Evolutionary conservation across 306 rosid species (phyloP).

Genomic region (apple (Malus domestica)): DNA sequence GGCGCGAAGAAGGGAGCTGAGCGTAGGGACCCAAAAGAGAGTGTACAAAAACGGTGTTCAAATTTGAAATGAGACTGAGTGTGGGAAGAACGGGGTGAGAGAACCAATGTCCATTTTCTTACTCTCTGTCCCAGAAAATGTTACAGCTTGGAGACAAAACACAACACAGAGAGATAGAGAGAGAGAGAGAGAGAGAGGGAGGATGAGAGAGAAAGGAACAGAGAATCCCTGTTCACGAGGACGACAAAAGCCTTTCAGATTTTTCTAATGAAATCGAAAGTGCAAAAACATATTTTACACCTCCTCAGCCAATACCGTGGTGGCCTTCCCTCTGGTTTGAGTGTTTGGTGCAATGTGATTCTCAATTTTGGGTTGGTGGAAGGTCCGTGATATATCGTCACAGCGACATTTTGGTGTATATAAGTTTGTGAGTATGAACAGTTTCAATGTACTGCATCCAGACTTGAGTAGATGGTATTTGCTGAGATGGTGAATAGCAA

Average conservation of each 20-base stretch:
- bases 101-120: conserved; percentile 38
- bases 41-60: conserved; percentile 24
- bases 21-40: conserved; percentile 28
- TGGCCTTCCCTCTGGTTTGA: not conserved
- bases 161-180: conserved; percentile 14
- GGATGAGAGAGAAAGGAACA: not conserved
- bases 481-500: not conserved
- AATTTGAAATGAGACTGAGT: conserved; percentile 32
- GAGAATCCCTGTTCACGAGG: conserved; percentile 34
- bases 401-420: too few species aligned
- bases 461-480: not conserved
- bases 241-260: conserved; percentile 32
- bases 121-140: conserved; percentile 31
- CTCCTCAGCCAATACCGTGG: conserved; percentile 18
- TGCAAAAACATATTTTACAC: conserved; percentile 1
- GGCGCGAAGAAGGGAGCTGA: conserved; percentile 30
- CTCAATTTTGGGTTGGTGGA: conserved; percentile 2
- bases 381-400: not conserved
- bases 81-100: conserved; percentile 11
- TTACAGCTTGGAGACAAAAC: conserved; percentile 47
- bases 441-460: not conserved
- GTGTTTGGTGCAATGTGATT: conserved; percentile 7
- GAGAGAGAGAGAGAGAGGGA: not conserved
- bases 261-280: conserved; percentile 17
- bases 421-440: not conserved